phyloP scores from a whole-genome alignment of 116 monocot species.

The Phalaenopsis hybrid region DNA sequence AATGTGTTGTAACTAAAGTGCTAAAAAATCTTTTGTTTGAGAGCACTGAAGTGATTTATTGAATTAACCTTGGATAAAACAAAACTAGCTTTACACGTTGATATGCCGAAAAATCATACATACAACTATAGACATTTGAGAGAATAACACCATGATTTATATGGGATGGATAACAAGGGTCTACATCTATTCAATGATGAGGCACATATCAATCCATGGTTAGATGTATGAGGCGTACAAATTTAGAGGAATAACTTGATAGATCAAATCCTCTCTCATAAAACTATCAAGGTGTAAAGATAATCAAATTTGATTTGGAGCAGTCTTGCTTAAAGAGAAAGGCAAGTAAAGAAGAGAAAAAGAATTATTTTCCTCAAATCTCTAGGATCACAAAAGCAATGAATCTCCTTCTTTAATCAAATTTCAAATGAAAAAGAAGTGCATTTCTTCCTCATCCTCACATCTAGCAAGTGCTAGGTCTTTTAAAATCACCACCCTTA shows the following conservation, averaged over 20 bases:
- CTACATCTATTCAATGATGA: not conserved
- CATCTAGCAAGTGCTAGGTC: not conserved
- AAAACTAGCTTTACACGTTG: not conserved
- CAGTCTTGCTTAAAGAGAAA: not conserved
- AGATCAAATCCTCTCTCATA: not conserved
- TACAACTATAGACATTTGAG: not conserved
- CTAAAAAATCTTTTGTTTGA: not conserved
- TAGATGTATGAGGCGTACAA: not conserved
- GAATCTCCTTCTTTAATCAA: not conserved
- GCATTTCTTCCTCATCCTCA: not conserved
- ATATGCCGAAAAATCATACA: not conserved
- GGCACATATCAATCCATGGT: not conserved
- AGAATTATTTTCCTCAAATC: not conserved
- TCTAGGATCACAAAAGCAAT: not conserved
- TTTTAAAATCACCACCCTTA: not conserved
- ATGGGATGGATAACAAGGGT: not conserved
- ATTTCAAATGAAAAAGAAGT: not conserved
- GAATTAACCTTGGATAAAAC: not conserved
- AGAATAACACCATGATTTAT: not conserved
- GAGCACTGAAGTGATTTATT: not conserved
- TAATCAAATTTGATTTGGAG: not conserved
- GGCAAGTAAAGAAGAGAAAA: not conserved
- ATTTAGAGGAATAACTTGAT: not conserved
- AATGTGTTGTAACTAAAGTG: not conserved
- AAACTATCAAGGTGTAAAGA: not conserved